These are phyloP conservation scores for Agrocybe pediades DNA, from an alignment of 768 basidiomycete species.

Conservation along the genomic window DNA sequence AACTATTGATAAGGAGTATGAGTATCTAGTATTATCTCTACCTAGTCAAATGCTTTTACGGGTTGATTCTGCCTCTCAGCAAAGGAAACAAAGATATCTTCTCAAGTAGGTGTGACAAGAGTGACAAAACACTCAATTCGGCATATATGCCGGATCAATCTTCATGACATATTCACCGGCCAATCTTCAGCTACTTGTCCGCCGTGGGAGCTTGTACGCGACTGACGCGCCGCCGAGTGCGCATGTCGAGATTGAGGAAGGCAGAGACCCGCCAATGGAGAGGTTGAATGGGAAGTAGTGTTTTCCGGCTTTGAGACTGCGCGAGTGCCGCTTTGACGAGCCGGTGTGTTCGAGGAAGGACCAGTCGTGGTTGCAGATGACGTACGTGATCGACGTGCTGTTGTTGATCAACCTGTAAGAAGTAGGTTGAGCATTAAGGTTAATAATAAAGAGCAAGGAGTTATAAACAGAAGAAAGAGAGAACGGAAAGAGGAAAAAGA, in stretches of 20 bases:
- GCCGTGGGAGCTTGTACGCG: slow-evolving; percentile 88
- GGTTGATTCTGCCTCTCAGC: too few relatives aligned
- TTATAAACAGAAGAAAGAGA: neutral
- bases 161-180: too few relatives aligned
- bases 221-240: slow-evolving; percentile 64
- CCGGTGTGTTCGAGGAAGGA: slow-evolving; percentile 80
- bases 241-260: slow-evolving; percentile 68
- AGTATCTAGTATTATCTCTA: too few relatives aligned
- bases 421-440: slow-evolving; percentile 4
- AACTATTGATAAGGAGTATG: too few relatives aligned
- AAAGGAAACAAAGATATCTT: too few relatives aligned
- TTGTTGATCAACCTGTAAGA: slow-evolving; percentile 41
- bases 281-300: slow-evolving; percentile 94
- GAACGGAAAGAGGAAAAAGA: slow-evolving; percentile 6
- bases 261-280: slow-evolving; percentile 81
- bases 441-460: neutral
- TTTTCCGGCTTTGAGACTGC: slow-evolving; percentile 94
- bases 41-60: too few relatives aligned
- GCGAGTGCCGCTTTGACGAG: slow-evolving; percentile 59
- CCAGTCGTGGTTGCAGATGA: slow-evolving; percentile 85
- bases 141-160: too few relatives aligned
- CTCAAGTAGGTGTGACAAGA: too few relatives aligned
- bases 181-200: too few relatives aligned
- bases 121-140: too few relatives aligned
- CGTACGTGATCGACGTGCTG: slow-evolving; percentile 52